These are phyloP conservation scores for Leptomonas seymouri DNA, from an alignment of 208 protist genomes.

Conservation along the genomic window DNA sequence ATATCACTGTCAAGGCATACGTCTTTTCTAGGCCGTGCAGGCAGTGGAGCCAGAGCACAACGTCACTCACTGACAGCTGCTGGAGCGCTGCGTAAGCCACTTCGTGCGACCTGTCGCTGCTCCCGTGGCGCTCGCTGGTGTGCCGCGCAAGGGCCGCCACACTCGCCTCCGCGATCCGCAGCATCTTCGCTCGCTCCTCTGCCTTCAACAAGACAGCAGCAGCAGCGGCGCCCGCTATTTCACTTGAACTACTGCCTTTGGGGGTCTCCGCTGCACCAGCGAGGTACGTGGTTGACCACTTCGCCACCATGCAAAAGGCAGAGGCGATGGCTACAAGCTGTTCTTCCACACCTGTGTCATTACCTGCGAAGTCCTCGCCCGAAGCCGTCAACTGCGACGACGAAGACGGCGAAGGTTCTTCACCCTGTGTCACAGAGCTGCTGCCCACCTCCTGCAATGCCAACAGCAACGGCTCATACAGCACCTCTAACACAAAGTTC, in stretches of 20 bases:
- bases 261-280: not conserved
- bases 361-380: constrained; percentile 8
- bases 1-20: not conserved
- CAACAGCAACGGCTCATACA: constrained; percentile 50
- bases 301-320: constrained; percentile 62
- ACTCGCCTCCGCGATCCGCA: constrained; percentile 22
- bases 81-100: constrained; percentile 14
- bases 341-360: constrained; percentile 26
- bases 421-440: not conserved
- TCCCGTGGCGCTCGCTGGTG: not conserved
- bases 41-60: constrained; percentile 31
- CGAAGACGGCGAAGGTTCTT: not conserved
- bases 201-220: not conserved
- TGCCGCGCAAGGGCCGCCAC: constrained; percentile 22
- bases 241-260: no score
- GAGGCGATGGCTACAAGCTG: constrained; percentile 54
- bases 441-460: constrained; percentile 29
- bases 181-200: constrained; percentile 23
- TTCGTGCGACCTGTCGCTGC: not conserved
- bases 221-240: not conserved
- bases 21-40: constrained; percentile 35
- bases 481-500: constrained; percentile 49
- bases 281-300: constrained; percentile 16
- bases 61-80: constrained; percentile 22
- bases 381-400: not conserved